Evolutionary conservation across 805 yeast genomes (phyloP).

Genomic region (Kurtzmaniella fragi): DNA sequence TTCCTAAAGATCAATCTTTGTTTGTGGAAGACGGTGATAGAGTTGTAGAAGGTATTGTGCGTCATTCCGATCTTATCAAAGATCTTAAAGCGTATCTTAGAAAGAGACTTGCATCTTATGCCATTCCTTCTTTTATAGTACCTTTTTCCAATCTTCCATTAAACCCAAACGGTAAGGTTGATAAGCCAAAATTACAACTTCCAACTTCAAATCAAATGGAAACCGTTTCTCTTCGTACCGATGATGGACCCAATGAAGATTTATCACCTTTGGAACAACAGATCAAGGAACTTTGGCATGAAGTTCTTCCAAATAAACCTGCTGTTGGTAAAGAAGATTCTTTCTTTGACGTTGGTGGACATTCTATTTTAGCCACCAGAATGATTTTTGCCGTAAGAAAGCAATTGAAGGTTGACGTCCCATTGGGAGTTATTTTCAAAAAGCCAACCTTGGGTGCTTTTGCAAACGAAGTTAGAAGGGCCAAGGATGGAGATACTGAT

Average conservation of each 20-base stretch:
- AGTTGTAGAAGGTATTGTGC: conserved; percentile 73
- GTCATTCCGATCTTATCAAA: conserved; percentile 70
- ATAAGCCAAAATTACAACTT: conserved; percentile 93
- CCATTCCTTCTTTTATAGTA: conserved; percentile 87
- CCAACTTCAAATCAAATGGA: conserved; percentile 86
- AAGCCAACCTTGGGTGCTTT: conserved; percentile 80
- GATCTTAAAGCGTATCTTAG: conserved; percentile 79
- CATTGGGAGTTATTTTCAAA: conserved; percentile 85
- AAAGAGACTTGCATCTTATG: conserved; percentile 86
- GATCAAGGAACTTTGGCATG: conserved; percentile 80
- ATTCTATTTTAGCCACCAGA: conserved; percentile 92
- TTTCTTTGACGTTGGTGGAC: conserved; percentile 97
- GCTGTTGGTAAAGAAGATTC: conserved; percentile 77
- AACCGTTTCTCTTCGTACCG: conserved; percentile 51
- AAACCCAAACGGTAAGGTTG: conserved; percentile 98
- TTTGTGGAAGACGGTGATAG: conserved; percentile 49
- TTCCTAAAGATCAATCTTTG: conserved; percentile 54
- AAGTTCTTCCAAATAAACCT: conserved; percentile 80
- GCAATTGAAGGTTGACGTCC: conserved; percentile 71
- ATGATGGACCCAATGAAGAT: conserved; percentile 26
- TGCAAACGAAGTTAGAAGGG: conserved; percentile 63
- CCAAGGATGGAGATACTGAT: conserved; percentile 45
- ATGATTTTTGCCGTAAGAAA: conserved; percentile 92
- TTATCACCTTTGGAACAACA: conserved; percentile 63
- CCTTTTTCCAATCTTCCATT: conserved; percentile 83